Conservation (phyloP, 2,329 filamentous ascomycete species). For the Malbranchea zuffiana region DNA sequence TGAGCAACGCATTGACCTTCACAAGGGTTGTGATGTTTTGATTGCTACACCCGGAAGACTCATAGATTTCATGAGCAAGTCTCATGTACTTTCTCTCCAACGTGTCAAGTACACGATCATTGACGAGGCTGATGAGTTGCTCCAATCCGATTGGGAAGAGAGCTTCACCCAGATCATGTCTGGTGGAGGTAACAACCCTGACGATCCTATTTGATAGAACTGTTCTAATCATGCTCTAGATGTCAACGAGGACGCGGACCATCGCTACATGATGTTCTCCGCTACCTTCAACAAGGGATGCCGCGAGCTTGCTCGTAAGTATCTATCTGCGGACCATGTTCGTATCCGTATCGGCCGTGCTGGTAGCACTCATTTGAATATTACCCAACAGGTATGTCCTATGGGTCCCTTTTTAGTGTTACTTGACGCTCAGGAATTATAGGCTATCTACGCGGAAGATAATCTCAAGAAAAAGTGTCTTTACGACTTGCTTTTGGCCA, state of each 20-base stretch:
- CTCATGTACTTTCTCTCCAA: constrained; percentile 30
- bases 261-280: constrained; percentile 72
- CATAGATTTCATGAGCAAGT: constrained; percentile 67
- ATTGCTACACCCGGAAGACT: constrained; percentile 82
- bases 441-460: constrained; percentile 56
- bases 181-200: constrained; percentile 59
- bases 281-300: constrained; percentile 81
- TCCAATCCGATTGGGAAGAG: constrained; percentile 65
- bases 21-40: constrained; percentile 77
- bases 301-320: constrained; percentile 63
- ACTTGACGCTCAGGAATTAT: constrained; percentile 11
- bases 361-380: constrained; percentile 71
- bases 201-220: neutral
- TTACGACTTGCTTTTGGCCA: constrained; percentile 58
- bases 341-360: constrained; percentile 79
- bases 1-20: constrained; percentile 61
- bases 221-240: constrained; percentile 32
- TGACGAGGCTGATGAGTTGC: constrained; percentile 91
- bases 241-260: constrained; percentile 63
- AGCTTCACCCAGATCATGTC: constrained; percentile 65
- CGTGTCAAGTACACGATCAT: constrained; percentile 54
- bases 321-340: constrained; percentile 62
- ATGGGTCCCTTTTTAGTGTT: neutral
- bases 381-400: constrained; percentile 53
- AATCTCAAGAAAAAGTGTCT: constrained; percentile 59